Base-by-base conservation (phyloP, 108 stramenopile genomes). In the Cyclotella sp. region DNA sequence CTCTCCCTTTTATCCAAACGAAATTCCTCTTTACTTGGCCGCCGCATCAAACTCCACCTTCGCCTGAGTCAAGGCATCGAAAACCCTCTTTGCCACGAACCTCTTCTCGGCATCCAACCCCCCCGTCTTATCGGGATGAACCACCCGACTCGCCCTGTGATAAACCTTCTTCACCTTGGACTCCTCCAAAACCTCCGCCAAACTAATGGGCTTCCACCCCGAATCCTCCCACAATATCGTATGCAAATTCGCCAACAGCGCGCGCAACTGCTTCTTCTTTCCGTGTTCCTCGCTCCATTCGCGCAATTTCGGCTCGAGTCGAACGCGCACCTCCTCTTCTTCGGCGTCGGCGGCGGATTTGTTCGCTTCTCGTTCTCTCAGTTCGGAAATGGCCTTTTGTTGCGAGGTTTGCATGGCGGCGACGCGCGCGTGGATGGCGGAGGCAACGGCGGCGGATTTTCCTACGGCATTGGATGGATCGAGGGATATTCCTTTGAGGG, bases 141-240 rank as follows among this genome's bases (percentile, higher is more conserved):
- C 98, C n/a, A 98, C 95, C 21, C 95, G 73, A 29, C 87, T 88
- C 9, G 98, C 97, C 88, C 93, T 95, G 68, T 86, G 85, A 84
- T 94, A 99, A 40, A 86, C 81, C 30, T 78, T 68, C 84, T 97
- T 97, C 40, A 95, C 90, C 82, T 96, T 97, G 13, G 70, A 65
- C 53, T 96, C 92, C 61, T 97, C 91, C 76, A 99, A 83, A 19
- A 99, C 69, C 72, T 99, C 98, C 55, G 96, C 98, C 79, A 99
- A 85, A 16, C 75, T 86, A n/a, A 98, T 68, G 10, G 83, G 83
- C 68, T 98, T 97, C 98, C 98, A 99, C 15, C 91, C 89, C 24
- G 86, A 75, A 34, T 83, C 97, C 41, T 85, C 83, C 95, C 96
- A 96, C 41, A 98, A 77, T 21, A 99, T 95, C n/a, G 88, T 94